phyloP scores from a whole-genome alignment of 2,329 filamentous ascomycete genomes.

The Claviceps quebecensis region DNA sequence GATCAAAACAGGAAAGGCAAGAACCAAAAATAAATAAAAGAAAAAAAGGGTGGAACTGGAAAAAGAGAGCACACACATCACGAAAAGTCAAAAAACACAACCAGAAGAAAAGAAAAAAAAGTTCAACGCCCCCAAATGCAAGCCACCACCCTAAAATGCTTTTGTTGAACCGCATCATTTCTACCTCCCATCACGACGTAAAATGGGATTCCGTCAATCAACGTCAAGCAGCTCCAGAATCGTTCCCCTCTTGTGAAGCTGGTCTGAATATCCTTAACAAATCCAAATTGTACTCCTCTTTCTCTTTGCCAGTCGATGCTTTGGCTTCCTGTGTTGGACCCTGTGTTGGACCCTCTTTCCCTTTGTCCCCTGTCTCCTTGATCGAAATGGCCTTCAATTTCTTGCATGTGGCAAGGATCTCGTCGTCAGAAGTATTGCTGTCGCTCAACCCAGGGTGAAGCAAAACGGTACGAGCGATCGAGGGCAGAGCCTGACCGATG shows the following conservation, averaged over 20 bases:
- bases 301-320: background rate
- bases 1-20: conserved; percentile 4
- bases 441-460: background rate
- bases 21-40: conserved; percentile 8
- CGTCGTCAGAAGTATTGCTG: background rate
- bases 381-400: background rate
- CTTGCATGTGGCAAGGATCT: background rate
- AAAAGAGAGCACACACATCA: conserved; percentile 6
- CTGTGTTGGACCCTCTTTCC: background rate
- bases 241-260: conserved; percentile 2
- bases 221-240: conserved; percentile 4
- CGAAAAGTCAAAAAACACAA: conserved; percentile 4
- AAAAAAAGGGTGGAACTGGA: conserved; percentile 9
- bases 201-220: background rate
- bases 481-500: background rate
- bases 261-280: conserved; percentile 5
- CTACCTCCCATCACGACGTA: background rate
- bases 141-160: conserved; percentile 18
- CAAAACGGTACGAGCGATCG: conserved; percentile 1
- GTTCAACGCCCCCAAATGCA: conserved; percentile 25
- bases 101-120: conserved; percentile 10
- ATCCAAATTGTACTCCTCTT: conserved; percentile 4
- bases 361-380: background rate
- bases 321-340: background rate
- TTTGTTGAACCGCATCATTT: conserved; percentile 8